phyloP scores from a whole-genome alignment of 78 protist genomes.

The Planoprotostelium fungivorum region DNA sequence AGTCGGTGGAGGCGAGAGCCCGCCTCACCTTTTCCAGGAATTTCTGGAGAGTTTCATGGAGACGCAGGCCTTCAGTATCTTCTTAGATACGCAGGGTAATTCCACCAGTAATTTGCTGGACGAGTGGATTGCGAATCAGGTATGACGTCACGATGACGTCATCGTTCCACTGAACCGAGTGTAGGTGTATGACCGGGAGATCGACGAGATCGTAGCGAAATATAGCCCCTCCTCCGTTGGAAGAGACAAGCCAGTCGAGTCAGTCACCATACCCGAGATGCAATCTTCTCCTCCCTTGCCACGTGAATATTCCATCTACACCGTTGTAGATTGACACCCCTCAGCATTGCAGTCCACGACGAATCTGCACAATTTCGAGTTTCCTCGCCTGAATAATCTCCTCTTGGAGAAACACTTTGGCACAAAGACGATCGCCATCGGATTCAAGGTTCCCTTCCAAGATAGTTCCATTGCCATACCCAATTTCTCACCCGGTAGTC shows the following conservation, averaged over 20 bases:
- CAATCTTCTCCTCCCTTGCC: background rate
- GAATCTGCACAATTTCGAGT: background rate
- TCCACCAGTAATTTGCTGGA: slow-evolving; percentile 40
- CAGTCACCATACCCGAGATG: background rate
- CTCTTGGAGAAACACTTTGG: background rate
- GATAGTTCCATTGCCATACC: too few relatives aligned
- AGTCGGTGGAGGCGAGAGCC: background rate
- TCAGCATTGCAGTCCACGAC: background rate
- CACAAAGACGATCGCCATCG: background rate
- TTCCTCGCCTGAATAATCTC: background rate
- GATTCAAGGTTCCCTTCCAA: background rate
- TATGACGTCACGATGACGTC: too few relatives aligned
- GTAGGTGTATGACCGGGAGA: background rate
- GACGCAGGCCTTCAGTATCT: slow-evolving; percentile 41
- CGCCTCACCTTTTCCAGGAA: background rate
- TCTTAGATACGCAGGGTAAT: slow-evolving; percentile 41
- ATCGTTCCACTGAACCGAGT: background rate
- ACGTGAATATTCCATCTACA: background rate
- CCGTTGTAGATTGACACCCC: background rate
- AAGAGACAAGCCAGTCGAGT: background rate
- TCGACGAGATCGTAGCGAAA: background rate
- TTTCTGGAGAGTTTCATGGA: slow-evolving; percentile 28
- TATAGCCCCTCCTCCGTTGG: background rate
- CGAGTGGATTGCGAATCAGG: slow-evolving; percentile 15
- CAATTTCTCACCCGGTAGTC: too few relatives aligned